A percentile compares a stretch with the other conserved stretches of the same genome.
phyloP scores from a whole-genome alignment of 192 early-diverging fungal genomes.

The Backusella macrospora region DNA sequence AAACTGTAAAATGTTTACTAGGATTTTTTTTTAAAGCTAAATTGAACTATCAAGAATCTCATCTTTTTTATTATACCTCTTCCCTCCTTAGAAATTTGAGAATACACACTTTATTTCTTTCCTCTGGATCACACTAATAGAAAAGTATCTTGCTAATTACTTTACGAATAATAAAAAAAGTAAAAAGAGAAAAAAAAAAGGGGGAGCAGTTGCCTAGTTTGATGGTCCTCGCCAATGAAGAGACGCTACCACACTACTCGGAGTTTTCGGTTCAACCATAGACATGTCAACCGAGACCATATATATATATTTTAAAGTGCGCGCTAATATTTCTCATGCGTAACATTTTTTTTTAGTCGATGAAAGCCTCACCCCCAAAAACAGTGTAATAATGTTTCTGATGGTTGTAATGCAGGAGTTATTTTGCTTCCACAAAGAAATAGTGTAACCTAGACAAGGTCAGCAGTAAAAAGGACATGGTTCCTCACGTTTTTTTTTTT shows the following conservation, averaged over 20 bases:
- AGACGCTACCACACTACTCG: background rate
- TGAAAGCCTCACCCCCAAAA: too few species aligned
- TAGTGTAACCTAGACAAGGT: background rate
- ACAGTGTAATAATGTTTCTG: too few species aligned
- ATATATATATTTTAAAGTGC: background rate
- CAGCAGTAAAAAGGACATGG: background rate
- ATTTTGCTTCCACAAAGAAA: background rate
- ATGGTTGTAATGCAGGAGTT: background rate
- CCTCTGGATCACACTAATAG: too few species aligned
- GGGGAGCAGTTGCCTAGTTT: background rate
- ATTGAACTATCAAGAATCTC: too few species aligned
- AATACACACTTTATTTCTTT: too few species aligned
- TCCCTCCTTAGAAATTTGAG: too few species aligned
- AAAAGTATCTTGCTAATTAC: too few species aligned
- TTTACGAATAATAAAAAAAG: too few species aligned
- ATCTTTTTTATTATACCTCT: too few species aligned
- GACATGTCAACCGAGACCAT: background rate
- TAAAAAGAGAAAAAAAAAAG: background rate
- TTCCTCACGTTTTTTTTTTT: background rate
- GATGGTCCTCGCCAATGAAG: too few species aligned
- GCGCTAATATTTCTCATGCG: conserved; percentile 7
- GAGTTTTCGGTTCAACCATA: conserved; percentile 6
- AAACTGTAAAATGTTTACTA: too few species aligned
- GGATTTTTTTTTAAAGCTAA: too few species aligned
- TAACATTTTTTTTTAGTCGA: background rate